A percentile compares a stretch with the other conserved stretches of the same genome.
These are phyloP conservation scores for Fragilariopsis cylindrus DNA, from an alignment of 108 stramenopile species.

Conservation along the genomic window DNA sequence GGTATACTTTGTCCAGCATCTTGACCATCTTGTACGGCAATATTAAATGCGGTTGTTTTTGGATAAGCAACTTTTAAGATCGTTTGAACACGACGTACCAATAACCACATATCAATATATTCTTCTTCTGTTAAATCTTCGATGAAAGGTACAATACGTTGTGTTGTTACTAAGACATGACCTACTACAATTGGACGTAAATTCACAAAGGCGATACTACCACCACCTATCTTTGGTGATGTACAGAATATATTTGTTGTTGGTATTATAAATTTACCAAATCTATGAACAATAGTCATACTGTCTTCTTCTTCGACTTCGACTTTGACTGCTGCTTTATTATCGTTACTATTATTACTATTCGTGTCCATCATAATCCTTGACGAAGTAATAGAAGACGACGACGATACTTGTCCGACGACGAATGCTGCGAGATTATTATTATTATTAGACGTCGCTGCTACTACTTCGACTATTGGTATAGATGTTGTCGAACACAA, in stretches of 20 bases:
- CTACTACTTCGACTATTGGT: no score
- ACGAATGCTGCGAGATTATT: no score
- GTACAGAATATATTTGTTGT: slow-evolving; percentile 61
- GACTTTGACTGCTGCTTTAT: no score
- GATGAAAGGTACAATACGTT: slow-evolving; percentile 54
- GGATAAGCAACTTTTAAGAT: slow-evolving; percentile 58
- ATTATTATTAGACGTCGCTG: no score
- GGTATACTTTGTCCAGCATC: slow-evolving; percentile 87
- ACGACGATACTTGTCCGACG: no score
- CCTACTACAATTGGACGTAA: slow-evolving; percentile 88
- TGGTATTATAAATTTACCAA: slow-evolving; percentile 79
- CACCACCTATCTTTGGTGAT: slow-evolving; percentile 33
- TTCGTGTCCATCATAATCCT: no score
- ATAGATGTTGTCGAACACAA: no score
- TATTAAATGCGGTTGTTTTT: slow-evolving; percentile 68
- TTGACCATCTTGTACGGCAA: slow-evolving; percentile 89
- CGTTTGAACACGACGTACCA: slow-evolving; percentile 69
- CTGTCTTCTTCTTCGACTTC: no score
- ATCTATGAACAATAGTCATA: slow-evolving; percentile 11
- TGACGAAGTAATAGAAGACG: no score
- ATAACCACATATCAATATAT: slow-evolving; percentile 78
- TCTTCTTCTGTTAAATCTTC: slow-evolving; percentile 71
- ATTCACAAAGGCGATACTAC: slow-evolving; percentile 73
- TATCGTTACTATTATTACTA: no score
- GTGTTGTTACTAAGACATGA: slow-evolving; percentile 82